Percentiles rank a stretch among this genome's conserved stretches.
Conservation (phyloP, 2,329 filamentous ascomycete species). For the Apiospora kogelbergensis region DNA sequence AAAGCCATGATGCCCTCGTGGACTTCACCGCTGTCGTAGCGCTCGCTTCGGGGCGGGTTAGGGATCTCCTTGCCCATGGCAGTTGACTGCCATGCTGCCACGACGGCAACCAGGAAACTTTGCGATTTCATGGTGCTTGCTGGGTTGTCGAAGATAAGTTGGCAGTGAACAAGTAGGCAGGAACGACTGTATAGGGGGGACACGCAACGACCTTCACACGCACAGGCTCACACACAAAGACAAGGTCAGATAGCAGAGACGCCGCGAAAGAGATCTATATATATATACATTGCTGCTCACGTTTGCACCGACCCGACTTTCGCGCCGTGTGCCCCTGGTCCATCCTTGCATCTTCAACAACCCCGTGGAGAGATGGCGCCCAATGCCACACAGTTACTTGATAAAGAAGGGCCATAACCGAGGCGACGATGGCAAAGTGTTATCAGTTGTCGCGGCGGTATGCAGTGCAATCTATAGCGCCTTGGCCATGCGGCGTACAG, state of each 20-base stretch:
- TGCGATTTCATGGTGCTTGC: constrained; percentile 5
- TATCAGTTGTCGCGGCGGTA: not conserved
- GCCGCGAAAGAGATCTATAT: not conserved
- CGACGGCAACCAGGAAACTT: not conserved
- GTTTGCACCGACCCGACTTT: not conserved
- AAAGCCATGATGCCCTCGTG: constrained; percentile 15
- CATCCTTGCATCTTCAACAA: not conserved
- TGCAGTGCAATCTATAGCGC: constrained; percentile 1
- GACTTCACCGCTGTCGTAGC: constrained; percentile 14
- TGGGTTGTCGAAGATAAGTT: not conserved
- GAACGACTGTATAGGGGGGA: not conserved
- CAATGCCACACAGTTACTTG: not conserved
- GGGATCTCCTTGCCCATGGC: constrained; percentile 8
- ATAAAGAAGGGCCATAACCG: not conserved
- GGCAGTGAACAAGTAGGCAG: not conserved
- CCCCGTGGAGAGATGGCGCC: not conserved
- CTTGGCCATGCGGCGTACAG: constrained; percentile 1
- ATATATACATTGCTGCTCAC: not conserved
- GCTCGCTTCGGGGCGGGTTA: not conserved
- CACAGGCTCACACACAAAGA: not conserved
- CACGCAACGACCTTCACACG: not conserved
- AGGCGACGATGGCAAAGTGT: not conserved
- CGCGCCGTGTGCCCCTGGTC: not conserved
- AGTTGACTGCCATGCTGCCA: constrained; percentile 9
- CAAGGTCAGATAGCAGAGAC: not conserved